Evolutionary conservation across 805 yeast genomes (phyloP), one percentile per base, ranked within the genome.

Genomic region (Priceomyces carsonii): DNA sequence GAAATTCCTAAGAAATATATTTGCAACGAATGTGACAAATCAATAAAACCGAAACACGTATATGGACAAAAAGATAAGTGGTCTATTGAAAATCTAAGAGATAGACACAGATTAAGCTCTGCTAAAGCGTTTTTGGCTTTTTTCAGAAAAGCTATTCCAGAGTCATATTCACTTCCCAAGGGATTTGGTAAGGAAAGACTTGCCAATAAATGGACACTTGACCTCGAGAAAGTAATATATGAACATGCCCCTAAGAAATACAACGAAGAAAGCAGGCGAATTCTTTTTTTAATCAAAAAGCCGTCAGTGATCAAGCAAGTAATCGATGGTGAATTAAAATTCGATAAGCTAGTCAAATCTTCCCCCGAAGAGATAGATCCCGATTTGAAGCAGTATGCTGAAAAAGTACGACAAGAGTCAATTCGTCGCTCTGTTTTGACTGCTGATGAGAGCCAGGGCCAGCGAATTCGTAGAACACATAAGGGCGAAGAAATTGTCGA

Each of bases 401-500:
- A 81, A 43, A 76, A 77, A 32, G 86, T 85, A 8, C 75, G 83
- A 33, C 77, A 76, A 39, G 85, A 85, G 55, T 75, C 82, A 21
- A 77, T 85, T 36, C 69, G 79, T 18, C 80, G 83, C 37, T 73
- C 85, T 12, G 84, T 89, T 9, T 61, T 89, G 32, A 80, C 80
- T 27, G 71, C 60, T 16, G 77, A 75, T 23, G 73, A 68, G 25
- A 57, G 50, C 19, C 77, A 70, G 20, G 53, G 61, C 18, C 88
- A 88, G 12, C 72, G 80, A 29, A 77, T 86, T 45, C 71, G 87
- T 46, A 72, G 88, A 49, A 86, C 96, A 3, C 95, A 88, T 55
- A 85, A 84, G 56, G 96, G 96, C 17, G 95, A 89, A 42, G 90
- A 85, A 51, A 57, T 85, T n/a, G 71, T 86, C 5, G 95, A 84